Percentiles rank a stretch among this genome's conserved stretches.
phyloP scores from a whole-genome alignment of 495 filamentous ascomycete genomes.

The Tuber indicum region DNA sequence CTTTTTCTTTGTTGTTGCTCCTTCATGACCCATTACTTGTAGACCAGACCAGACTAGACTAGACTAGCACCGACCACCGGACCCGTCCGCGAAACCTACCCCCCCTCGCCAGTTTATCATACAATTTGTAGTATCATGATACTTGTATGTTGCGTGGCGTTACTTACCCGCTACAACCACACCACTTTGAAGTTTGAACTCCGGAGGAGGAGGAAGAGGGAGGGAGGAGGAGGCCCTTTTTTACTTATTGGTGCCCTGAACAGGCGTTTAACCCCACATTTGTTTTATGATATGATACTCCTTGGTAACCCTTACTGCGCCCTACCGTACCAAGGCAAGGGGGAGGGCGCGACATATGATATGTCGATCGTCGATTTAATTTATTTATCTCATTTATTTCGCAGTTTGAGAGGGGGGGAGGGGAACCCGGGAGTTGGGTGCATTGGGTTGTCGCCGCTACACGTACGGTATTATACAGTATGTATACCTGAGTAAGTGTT shows the following conservation, averaged over 20 bases:
- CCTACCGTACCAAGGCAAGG: too few relatives aligned
- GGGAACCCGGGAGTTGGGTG: neutral
- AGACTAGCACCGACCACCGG: neutral
- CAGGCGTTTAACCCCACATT: neutral
- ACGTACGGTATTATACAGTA: too few relatives aligned
- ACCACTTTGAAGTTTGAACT: neutral
- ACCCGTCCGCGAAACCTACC: neutral
- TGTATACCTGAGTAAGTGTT: too few relatives aligned
- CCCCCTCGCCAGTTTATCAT: neutral
- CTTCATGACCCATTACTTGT: neutral
- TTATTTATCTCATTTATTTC: neutral
- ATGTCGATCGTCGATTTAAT: neutral
- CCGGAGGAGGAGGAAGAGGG: neutral
- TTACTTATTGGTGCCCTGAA: neutral
- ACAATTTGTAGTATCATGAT: too few relatives aligned
- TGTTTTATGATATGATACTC: too few relatives aligned
- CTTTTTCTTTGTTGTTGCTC: neutral
- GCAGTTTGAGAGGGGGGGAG: neutral
- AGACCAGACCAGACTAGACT: neutral
- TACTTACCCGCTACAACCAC: slow-evolving; percentile 6
- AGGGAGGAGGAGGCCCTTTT: too few relatives aligned
- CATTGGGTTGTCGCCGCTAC: neutral
- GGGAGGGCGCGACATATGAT: too few relatives aligned
- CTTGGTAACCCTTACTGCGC: too few relatives aligned
- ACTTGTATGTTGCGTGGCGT: neutral